Base-by-base conservation (phyloP, 352 stramenopile genomes). In the Pythium volutum region DNA sequence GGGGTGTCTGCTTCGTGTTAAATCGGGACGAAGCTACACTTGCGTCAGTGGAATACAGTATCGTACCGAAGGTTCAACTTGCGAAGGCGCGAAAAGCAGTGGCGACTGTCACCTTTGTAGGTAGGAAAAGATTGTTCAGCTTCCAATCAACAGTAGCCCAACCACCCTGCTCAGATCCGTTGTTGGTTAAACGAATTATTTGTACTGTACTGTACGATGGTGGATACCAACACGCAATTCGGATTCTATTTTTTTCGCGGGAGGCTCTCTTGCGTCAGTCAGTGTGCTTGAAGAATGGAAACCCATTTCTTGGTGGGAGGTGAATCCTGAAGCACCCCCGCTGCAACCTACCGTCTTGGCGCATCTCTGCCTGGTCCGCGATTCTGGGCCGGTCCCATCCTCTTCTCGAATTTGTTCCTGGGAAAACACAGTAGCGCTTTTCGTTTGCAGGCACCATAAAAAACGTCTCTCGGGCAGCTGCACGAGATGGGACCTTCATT, bases 291-390 rank as follows among this genome's bases (percentile, higher is more conserved):
- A 43, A 43, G 36, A 43, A 43, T 20, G 2, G 36, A 4, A 43
- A 22, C 36, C 36, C 36, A 20, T 43, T 43, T 43, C n/a, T n/a
- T 18, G n/a, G n/a, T n/a, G n/a, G n/a, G n/a, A n/a, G n/a, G n/a
- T n/a, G n/a, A 41, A 8, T 55, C 43, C 55, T 62, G 55, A 62
- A 62, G 55, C 50, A 56, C 7, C 7, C 39, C 52, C n/a, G n/a
- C n/a, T n/a, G n/a, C 34, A 50, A 49, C 27, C 51, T 7, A 29
- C 26, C 22, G 6, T 7, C 16, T 46, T n/a, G n/a, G 53, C 38
- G 36, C 53, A 43, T 60, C 39, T 22, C 23, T 41, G 20, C 15
- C 31, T 34, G 15, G 20, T n/a, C 26, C 9, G 48, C 27, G 22
- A 15, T 48, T 26, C 42, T 18, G 29, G 47, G 31, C 10, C 31